These are phyloP conservation scores for Penicillium diatomitis DNA, from an alignment of 495 filamentous ascomycete genomes.

Conservation along the genomic window DNA sequence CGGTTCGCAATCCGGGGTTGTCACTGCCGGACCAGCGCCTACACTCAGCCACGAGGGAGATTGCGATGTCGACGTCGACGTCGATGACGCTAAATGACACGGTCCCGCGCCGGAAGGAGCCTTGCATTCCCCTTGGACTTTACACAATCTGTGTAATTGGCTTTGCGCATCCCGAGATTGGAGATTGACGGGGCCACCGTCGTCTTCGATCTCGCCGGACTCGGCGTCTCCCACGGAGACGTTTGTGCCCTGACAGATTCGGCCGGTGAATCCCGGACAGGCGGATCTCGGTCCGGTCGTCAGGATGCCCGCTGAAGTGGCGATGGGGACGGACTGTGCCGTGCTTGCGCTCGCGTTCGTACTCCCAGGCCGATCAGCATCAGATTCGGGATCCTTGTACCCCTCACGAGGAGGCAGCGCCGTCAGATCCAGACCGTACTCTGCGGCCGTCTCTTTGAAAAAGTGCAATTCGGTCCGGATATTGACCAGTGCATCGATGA, in stretches of 20 bases:
- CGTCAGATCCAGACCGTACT: conserved; percentile 49
- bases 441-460: conserved; percentile 55
- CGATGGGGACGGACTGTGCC: conserved; percentile 5
- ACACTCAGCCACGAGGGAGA: no score
- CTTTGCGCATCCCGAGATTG: background rate
- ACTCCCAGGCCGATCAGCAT: no score
- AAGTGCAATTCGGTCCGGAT: conserved; percentile 58
- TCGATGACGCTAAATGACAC: conserved; percentile 3
- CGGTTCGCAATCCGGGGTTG: background rate
- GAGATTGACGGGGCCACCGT: background rate
- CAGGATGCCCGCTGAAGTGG: conserved; percentile 11
- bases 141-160: conserved; percentile 6
- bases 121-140: conserved; percentile 17
- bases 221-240: background rate
- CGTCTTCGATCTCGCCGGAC: background rate
- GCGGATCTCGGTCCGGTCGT: conserved; percentile 9
- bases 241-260: background rate
- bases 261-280: conserved; percentile 14
- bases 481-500: conserved; percentile 56
- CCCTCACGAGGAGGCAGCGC: conserved; percentile 25
- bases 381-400: no score
- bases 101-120: conserved; percentile 10
- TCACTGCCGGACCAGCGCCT: background rate
- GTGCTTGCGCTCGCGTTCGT: background rate
- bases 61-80: no score